Base-by-base conservation (phyloP, 2,329 filamentous ascomycete species). In the Blastomyces parvus region DNA sequence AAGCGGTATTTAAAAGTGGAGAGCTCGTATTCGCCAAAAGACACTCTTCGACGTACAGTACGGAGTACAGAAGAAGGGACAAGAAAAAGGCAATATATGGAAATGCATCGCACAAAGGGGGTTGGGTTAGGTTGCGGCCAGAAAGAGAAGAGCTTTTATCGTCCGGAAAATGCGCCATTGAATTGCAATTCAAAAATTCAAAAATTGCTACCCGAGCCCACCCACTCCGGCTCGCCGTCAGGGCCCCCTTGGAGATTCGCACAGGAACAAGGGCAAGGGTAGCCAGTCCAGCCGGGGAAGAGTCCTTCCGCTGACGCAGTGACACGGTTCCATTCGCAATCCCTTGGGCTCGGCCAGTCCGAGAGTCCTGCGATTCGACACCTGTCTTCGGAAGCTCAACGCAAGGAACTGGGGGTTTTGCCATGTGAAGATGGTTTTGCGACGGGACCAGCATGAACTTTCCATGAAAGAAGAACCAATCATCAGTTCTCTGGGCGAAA, bases 401-500 rank as follows among this genome's bases (percentile, higher is more conserved):
- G 14, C 30, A 22, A 48, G 44, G 19, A 8, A 48, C 44, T 22
- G 17, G 17, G 2, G 17, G 22, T 30, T 38, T 36, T n/a, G 3
- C 33, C 33, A 57, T 57, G 53, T 57, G 53, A 57, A 40, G 1
- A 25, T 56, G 6, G 30, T 4, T 4, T 14, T 40, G 30, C 4
- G 22, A 36, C 42, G 55, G 42, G 55, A 57, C 55, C 55, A 57
- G 36, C 55, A 57, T 57, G 55, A 57, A 40, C 55, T 14, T 57
- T 57, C 33, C 13, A 19, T n/a, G 27, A 22, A n/a, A 57, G 2
- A 57, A 25, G 22, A 57, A n/a, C 55, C 36, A 57, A 42, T 40
- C 33, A 5, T 2, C n/a, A 38, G 30, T 36, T 14, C 19, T 0
- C 19, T 40, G 33, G 55, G 8, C 17, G n/a, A 25, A 25, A 25